Evolutionary conservation across 2,329 filamentous ascomycete species (phyloP).

Genomic region (Ophiostoma quercus): DNA sequence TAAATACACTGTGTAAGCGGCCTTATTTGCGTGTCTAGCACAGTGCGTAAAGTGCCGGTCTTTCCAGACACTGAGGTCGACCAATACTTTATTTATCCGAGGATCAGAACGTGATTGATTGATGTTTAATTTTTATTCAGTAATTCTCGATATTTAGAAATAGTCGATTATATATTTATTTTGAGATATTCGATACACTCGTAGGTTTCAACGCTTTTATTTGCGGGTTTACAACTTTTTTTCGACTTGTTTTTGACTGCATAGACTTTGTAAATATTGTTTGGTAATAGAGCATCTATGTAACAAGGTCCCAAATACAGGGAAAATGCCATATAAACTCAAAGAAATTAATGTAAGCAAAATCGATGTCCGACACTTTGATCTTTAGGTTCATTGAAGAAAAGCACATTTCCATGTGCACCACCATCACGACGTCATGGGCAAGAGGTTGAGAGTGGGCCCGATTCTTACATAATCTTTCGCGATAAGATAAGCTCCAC

Average conservation of each 20-base stretch:
- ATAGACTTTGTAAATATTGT: too few species aligned
- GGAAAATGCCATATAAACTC: too few species aligned
- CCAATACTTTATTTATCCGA: background rate
- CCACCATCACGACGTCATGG: background rate
- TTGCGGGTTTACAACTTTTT: too few species aligned
- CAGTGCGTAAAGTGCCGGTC: background rate
- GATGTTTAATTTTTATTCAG: background rate
- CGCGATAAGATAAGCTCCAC: slow-evolving; percentile 13
- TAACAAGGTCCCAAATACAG: too few species aligned
- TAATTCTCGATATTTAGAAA: too few species aligned
- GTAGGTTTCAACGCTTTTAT: too few species aligned
- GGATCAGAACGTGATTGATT: background rate
- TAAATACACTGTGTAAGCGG: background rate
- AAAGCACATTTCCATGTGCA: background rate
- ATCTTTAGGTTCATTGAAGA: background rate
- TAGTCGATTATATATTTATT: too few species aligned
- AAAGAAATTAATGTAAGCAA: too few species aligned
- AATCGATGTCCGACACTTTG: background rate
- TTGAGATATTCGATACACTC: too few species aligned
- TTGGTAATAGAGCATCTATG: too few species aligned
- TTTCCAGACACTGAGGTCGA: background rate
- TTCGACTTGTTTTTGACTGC: too few species aligned
- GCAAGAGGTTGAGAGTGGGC: background rate
- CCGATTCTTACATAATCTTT: background rate
- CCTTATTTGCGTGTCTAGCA: background rate